A percentile compares a stretch with the other conserved stretches of the same genome.
phyloP scores from a whole-genome alignment of 2,329 filamentous ascomycete species.

The Amauroascus verrucosus region DNA sequence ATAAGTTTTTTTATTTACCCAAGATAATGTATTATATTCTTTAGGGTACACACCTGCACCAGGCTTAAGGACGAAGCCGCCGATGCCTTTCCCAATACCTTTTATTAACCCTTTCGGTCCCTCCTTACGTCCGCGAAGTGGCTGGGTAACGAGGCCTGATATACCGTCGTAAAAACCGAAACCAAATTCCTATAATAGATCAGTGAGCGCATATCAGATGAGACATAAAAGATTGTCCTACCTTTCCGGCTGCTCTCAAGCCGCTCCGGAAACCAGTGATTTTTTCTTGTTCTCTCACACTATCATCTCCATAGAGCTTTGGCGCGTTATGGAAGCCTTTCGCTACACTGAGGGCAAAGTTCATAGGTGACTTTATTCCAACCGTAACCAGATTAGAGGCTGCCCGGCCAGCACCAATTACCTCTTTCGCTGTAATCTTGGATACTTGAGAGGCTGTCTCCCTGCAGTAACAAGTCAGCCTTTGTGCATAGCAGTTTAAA shows the following conservation, averaged over 20 bases:
- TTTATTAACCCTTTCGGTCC: slow-evolving; percentile 60
- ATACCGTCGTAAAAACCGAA: slow-evolving; percentile 73
- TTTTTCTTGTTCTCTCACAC: slow-evolving; percentile 64
- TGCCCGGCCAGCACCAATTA: slow-evolving; percentile 55
- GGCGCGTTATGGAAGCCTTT: slow-evolving; percentile 85
- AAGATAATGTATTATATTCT: too few relatives aligned
- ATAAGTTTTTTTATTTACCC: too few relatives aligned
- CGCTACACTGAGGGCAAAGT: slow-evolving; percentile 70
- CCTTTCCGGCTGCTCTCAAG: slow-evolving; percentile 63
- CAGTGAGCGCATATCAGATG: not conserved
- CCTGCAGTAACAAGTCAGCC: not conserved
- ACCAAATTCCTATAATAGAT: slow-evolving; percentile 49
- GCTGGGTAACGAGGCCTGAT: slow-evolving; percentile 70
- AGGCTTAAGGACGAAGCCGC: slow-evolving; percentile 72
- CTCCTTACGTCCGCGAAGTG: slow-evolving; percentile 58
- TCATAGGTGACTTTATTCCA: slow-evolving; percentile 71
- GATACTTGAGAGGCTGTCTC: slow-evolving; percentile 1
- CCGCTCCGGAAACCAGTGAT: slow-evolving; percentile 70
- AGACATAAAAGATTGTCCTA: slow-evolving; percentile 18
- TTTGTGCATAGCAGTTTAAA: not conserved
- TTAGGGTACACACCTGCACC: slow-evolving; percentile 51
- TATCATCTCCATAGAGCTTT: slow-evolving; percentile 73
- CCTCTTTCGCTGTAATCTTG: slow-evolving; percentile 22
- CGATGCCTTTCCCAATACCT: slow-evolving; percentile 72
- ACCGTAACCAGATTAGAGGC: slow-evolving; percentile 62